A percentile compares a stretch with the other conserved stretches of the same genome.
Conservation (phyloP, 768 basidiomycete species). For the Chalciporus piperatus region DNA sequence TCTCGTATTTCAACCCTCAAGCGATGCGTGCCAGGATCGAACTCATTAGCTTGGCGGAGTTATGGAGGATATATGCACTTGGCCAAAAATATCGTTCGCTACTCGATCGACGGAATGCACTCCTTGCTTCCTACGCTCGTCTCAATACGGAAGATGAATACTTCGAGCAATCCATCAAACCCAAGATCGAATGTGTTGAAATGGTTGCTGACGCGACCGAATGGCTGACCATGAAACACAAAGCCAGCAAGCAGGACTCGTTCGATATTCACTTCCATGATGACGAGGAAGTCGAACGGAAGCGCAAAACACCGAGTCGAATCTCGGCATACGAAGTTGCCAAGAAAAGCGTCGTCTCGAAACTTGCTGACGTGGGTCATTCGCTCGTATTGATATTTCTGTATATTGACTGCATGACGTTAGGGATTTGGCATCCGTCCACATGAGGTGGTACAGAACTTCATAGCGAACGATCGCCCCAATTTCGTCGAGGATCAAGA, state of each 20-base stretch:
- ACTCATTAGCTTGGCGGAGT: constrained; percentile 72
- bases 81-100: constrained; percentile 90
- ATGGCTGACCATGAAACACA: constrained; percentile 86
- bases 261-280: constrained; percentile 69
- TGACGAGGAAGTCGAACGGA: constrained; percentile 56
- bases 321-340: constrained; percentile 81
- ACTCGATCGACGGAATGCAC: constrained; percentile 63
- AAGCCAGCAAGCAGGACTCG: constrained; percentile 63
- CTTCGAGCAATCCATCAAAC: constrained; percentile 66
- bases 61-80: constrained; percentile 90
- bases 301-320: constrained; percentile 79
- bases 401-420: background rate
- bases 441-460: constrained; percentile 84
- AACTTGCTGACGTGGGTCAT: constrained; percentile 70
- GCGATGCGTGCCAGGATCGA: constrained; percentile 63
- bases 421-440: constrained; percentile 85
- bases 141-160: constrained; percentile 71
- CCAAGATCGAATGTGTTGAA: constrained; percentile 77
- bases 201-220: constrained; percentile 87
- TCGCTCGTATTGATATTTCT: background rate
- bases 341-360: constrained; percentile 73
- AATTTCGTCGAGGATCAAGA: constrained; percentile 83
- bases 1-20: constrained; percentile 73
- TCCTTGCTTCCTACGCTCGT: constrained; percentile 63
- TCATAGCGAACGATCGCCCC: constrained; percentile 54